Conservation (phyloP, 169 alveolate species). For the Toxoplasma gondii region DNA sequence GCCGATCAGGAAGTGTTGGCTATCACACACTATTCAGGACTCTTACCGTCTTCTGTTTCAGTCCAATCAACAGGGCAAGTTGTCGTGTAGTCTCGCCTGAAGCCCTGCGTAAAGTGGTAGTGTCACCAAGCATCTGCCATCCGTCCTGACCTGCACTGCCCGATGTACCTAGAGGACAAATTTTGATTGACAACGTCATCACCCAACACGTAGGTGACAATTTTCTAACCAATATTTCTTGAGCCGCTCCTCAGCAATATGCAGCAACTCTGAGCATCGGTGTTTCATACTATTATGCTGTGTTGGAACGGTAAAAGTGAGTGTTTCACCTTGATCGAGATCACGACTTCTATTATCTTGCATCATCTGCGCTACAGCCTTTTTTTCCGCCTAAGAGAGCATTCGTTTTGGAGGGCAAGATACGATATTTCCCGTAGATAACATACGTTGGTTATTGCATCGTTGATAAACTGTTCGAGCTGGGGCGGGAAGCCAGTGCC, state of each 20-base stretch:
- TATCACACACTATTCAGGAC: not conserved
- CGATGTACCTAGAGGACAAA: not conserved
- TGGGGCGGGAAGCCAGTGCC: constrained; percentile 9
- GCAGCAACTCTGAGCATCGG: not conserved
- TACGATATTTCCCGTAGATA: not conserved
- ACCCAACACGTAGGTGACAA: too few relatives aligned
- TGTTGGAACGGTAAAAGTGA: not conserved
- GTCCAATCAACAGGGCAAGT: not conserved
- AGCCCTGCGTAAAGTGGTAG: not conserved
- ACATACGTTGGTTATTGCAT: not conserved
- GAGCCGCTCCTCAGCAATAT: constrained; percentile 11
- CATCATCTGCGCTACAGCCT: constrained; percentile 14
- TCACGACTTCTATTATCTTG: not conserved
- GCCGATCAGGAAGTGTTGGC: not conserved
- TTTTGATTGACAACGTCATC: too few relatives aligned
- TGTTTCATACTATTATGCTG: too few relatives aligned
- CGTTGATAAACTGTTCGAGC: not conserved
- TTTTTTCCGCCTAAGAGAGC: not conserved
- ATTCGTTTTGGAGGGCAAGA: not conserved
- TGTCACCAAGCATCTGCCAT: not conserved
- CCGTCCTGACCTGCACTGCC: constrained; percentile 11
- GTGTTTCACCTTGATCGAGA: not conserved
- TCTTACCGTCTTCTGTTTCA: not conserved
- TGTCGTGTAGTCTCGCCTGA: constrained; percentile 11
- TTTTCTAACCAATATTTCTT: constrained; percentile 12